These are phyloP conservation scores for Peronospora farinosa DNA, from an alignment of 352 stramenopile species.

Conservation along the genomic window DNA sequence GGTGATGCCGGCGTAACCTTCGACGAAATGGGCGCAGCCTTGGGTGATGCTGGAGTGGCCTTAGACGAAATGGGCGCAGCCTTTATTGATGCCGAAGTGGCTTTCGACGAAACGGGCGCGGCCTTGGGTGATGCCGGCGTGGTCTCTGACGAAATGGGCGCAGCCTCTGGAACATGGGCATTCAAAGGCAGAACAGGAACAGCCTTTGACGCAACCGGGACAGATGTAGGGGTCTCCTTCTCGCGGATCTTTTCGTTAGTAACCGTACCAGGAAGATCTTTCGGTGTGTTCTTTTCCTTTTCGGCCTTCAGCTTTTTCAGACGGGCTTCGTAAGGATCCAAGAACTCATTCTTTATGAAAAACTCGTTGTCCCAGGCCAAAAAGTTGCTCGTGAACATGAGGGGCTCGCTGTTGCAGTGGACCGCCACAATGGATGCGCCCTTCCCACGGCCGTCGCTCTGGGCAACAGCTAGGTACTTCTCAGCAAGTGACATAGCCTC, in stretches of 20 bases:
- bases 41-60: no score
- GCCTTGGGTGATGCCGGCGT: conserved; percentile 2
- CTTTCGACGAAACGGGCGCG: background rate
- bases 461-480: conserved; percentile 64
- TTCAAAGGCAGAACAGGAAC: background rate
- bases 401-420: conserved; percentile 73
- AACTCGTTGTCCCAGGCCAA: conserved; percentile 80
- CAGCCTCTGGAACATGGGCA: background rate
- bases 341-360: conserved; percentile 80
- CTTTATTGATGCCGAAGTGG: background rate
- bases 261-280: conserved; percentile 51
- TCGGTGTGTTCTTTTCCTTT: conserved; percentile 63
- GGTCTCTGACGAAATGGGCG: background rate
- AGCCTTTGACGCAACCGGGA: background rate
- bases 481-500: conserved; percentile 54
- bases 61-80: background rate
- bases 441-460: conserved; percentile 74
- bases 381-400: conserved; percentile 90
- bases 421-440: conserved; percentile 82
- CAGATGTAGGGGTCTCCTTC: conserved; percentile 19
- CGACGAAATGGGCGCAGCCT: background rate
- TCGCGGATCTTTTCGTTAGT: conserved; percentile 42
- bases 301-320: conserved; percentile 72
- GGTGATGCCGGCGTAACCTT: background rate
- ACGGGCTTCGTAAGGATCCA: conserved; percentile 86